Evolutionary conservation across 345 rosid species (phyloP).

Genomic region (Arabidopsis thaliana): TAIR10.1 NC_003070.9:25573001-25573500

Average conservation of each 20-base stretch:
- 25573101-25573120: constrained; percentile 51
- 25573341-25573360: constrained; percentile 10
- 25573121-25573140: constrained; percentile 49
- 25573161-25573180: constrained; percentile 48
- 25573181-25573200: constrained; percentile 60
- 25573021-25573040: neutral
- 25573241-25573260: constrained; percentile 11
- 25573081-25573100: constrained; percentile 54
- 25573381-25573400: neutral
- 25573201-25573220: constrained; percentile 45
- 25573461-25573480: neutral
- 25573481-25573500: neutral
- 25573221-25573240: constrained; percentile 35
- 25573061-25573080: constrained; percentile 54
- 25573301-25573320: constrained; percentile 11
- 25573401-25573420: too few relatives aligned
- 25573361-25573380: neutral
- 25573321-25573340: neutral
- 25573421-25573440: neutral
- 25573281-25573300: constrained; percentile 1
- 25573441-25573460: neutral
- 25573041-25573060: constrained; percentile 4
- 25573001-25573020: neutral
- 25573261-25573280: neutral
- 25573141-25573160: constrained; percentile 43